Conservation (phyloP, 2,329 filamentous ascomycete genomes). For the Verticillium zaregamsianum region DNA sequence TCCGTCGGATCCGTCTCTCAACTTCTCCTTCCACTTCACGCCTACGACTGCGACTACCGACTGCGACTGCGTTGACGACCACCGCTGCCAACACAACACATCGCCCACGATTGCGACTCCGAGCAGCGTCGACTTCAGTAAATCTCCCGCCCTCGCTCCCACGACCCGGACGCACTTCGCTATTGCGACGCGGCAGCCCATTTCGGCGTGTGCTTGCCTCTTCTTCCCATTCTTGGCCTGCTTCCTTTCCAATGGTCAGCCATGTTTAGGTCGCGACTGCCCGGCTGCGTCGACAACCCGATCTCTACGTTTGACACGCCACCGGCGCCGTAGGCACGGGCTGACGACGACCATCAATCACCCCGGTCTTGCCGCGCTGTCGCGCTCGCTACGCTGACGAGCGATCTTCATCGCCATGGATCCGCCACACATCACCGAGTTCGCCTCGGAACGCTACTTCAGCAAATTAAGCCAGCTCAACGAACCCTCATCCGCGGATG, state of each 20-base stretch:
- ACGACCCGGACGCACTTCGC: not conserved
- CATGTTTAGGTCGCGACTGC: conserved; percentile 26
- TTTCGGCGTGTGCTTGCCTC: not conserved
- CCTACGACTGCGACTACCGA: not conserved
- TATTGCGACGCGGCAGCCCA: not conserved
- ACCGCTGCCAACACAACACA: not conserved
- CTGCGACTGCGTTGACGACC: not conserved
- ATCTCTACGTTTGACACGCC: conserved; percentile 4
- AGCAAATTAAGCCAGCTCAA: conserved; percentile 55
- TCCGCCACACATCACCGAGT: conserved; percentile 60
- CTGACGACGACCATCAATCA: conserved; percentile 3
- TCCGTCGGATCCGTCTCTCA: not conserved
- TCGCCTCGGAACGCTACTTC: conserved; percentile 62
- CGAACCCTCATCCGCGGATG: conserved; percentile 17
- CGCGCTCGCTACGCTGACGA: conserved; percentile 6
- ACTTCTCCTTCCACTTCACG: not conserved
- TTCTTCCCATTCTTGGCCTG: not conserved
- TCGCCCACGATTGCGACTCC: not conserved
- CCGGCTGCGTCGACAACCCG: conserved; percentile 16
- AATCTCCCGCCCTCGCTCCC: not conserved
- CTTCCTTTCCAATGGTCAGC: conserved; percentile 20
- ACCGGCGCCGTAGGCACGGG: conserved; percentile 4
- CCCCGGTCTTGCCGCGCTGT: conserved; percentile 15
- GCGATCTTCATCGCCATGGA: conserved; percentile 43
- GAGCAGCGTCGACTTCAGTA: not conserved